Evolutionary conservation across 169 alveolate species (phyloP).

Genomic region (Plasmodium adleri): DNA sequence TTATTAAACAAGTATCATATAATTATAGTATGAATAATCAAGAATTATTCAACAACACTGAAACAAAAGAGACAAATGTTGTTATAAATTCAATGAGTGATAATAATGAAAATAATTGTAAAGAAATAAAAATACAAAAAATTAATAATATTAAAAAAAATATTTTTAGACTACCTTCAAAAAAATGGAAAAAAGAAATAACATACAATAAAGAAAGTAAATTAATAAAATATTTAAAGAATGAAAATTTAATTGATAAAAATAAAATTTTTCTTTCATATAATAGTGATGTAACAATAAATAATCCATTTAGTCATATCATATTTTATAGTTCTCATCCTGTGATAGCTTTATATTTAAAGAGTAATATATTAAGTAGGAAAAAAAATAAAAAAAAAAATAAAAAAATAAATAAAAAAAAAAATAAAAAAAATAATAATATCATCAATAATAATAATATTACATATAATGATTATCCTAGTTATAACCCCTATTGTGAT

Average conservation of each 20-base stretch:
- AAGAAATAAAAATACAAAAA: no score
- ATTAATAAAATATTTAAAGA: conserved; percentile 16
- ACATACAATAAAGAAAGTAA: not conserved
- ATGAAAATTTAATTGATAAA: conserved; percentile 14
- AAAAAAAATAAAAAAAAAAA: conserved; percentile 5
- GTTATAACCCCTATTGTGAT: no score
- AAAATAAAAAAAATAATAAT: not conserved
- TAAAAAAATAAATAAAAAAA: not conserved
- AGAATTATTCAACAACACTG: no score
- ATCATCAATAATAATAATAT: not conserved
- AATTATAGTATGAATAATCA: no score
- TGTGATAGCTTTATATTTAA: conserved; percentile 28
- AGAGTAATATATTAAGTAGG: no score
- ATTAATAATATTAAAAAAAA: no score
- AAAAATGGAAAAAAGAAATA: not conserved
- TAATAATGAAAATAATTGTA: no score
- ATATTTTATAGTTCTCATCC: conserved; percentile 52
- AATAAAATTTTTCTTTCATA: not conserved
- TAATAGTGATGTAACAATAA: not conserved
- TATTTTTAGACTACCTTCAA: no score
- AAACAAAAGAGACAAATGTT: no score
- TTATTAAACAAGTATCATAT: no score
- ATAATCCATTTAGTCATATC: conserved; percentile 29
- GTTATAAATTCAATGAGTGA: no score
- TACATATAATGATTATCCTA: no score